Conservation (phyloP, 176 grass and related monocot species). For the Eragrostis curvula region DNA sequence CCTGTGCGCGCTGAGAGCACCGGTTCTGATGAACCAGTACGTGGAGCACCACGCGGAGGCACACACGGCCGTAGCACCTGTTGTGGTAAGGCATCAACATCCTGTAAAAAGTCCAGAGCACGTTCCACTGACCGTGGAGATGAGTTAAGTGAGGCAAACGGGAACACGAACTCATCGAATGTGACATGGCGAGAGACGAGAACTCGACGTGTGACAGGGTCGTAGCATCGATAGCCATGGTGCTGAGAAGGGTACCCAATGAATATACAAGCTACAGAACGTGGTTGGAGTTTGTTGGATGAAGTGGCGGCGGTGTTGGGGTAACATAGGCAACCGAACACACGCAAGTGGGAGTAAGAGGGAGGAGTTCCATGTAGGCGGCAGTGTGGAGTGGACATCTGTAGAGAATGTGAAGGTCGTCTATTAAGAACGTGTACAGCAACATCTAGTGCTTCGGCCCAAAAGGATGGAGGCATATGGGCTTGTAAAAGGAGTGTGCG, state of each 20-base stretch:
- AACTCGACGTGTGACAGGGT: neutral
- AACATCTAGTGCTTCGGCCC: neutral
- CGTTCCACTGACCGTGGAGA: neutral
- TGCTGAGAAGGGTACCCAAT: neutral
- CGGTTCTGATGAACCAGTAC: no score
- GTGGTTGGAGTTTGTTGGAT: neutral
- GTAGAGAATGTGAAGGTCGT: neutral
- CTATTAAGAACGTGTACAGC: no score
- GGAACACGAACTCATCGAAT: neutral
- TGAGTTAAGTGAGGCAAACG: neutral
- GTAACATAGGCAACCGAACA: neutral
- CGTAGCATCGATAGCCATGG: neutral
- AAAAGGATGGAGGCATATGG: neutral
- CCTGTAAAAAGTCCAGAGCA: neutral
- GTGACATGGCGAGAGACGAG: neutral
- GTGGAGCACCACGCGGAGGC: no score
- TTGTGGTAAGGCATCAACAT: neutral
- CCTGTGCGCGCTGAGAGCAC: no score
- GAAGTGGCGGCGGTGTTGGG: no score
- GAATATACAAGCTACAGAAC: neutral
- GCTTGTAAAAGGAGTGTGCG: neutral
- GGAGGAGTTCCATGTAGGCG: neutral
- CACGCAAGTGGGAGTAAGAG: neutral
- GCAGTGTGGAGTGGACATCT: neutral
- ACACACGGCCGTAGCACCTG: no score